Percentiles rank a stretch among this genome's conserved stretches.
Evolutionary conservation across 2,329 filamentous ascomycete genomes (phyloP).

Genomic region (Colletotrichum sp.): DNA sequence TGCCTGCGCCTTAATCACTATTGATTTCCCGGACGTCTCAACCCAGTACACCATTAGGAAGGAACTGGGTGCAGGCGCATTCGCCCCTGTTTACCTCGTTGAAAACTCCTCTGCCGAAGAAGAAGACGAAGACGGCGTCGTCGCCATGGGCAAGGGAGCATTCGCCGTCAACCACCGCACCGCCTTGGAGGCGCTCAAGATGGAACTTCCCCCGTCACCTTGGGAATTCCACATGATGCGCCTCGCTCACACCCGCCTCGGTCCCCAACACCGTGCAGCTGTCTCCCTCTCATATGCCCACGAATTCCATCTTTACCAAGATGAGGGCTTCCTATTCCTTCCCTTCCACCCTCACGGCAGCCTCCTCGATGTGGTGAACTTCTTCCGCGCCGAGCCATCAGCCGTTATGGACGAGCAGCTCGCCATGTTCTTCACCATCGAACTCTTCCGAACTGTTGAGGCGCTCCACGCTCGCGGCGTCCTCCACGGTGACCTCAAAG

Average conservation of each 20-base stretch:
- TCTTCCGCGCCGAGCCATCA: slow-evolving; percentile 73
- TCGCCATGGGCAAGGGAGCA: slow-evolving; percentile 65
- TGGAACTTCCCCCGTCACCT: slow-evolving; percentile 84
- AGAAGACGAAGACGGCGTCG: slow-evolving; percentile 47
- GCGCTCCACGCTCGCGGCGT: slow-evolving; percentile 80
- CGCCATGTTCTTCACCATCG: slow-evolving; percentile 94
- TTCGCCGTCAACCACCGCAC: slow-evolving; percentile 62
- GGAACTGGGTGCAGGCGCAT: slow-evolving; percentile 91
- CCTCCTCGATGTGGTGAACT: slow-evolving; percentile 91
- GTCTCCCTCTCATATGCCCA: slow-evolving; percentile 83
- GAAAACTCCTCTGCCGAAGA: slow-evolving; percentile 68
- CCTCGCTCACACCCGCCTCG: slow-evolving; percentile 77
- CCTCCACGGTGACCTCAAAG: slow-evolving; percentile 92
- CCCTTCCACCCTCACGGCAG: slow-evolving; percentile 91
- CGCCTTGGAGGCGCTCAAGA: slow-evolving; percentile 85
- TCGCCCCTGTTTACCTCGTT: slow-evolving; percentile 92
- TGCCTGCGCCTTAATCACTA: slow-evolving; percentile 61
- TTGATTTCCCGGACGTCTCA: slow-evolving; percentile 70
- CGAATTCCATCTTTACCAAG: slow-evolving; percentile 88
- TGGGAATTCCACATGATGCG: slow-evolving; percentile 99
- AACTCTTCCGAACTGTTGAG: slow-evolving; percentile 89
- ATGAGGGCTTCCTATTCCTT: slow-evolving; percentile 89
- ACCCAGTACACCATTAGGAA: slow-evolving; percentile 79
- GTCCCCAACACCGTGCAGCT: slow-evolving; percentile 70
- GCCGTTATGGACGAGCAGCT: slow-evolving; percentile 87